These are phyloP conservation scores for Rhynchosporium graminicola DNA, from an alignment of 2,329 filamentous ascomycete genomes.

Conservation along the genomic window DNA sequence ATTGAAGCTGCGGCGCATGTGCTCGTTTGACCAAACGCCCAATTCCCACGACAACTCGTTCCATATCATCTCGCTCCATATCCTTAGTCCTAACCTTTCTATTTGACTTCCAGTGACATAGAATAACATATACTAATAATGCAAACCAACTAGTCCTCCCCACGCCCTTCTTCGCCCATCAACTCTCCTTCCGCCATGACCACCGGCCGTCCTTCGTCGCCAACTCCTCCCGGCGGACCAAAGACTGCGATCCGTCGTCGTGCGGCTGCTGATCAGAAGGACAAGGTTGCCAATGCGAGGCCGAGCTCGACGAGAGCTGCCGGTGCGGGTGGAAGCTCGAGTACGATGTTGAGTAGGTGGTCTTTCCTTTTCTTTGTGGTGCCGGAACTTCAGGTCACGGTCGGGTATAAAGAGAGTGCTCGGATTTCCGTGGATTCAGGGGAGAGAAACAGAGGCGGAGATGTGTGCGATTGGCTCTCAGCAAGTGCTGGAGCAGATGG, in stretches of 20 bases:
- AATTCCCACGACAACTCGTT: not conserved
- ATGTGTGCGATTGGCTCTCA: not conserved
- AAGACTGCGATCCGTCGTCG: conserved; percentile 94
- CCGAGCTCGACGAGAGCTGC: conserved; percentile 91
- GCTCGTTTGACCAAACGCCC: not conserved
- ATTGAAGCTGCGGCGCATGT: not conserved
- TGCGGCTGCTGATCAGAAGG: conserved; percentile 94
- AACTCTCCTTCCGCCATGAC: conserved; percentile 53
- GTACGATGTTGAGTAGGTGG: conserved; percentile 92
- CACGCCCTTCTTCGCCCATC: conserved; percentile 56
- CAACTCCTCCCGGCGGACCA: conserved; percentile 87
- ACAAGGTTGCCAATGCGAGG: conserved; percentile 91
- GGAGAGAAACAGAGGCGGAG: no score
- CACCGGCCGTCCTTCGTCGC: conserved; percentile 79
- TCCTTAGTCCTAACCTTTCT: not conserved
- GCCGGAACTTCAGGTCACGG: not conserved
- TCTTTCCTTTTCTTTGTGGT: conserved; percentile 13
- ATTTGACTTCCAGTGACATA: no score
- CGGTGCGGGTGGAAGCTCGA: conserved; percentile 84
- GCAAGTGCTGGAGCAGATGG: no score
- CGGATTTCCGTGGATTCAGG: no score
- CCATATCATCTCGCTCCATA: not conserved
- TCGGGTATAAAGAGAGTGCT: not conserved
- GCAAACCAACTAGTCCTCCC: conserved; percentile 37
- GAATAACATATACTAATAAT: not conserved